phyloP scores from a whole-genome alignment of 768 basidiomycete species.

The Dacryopinax primogenitus region DNA sequence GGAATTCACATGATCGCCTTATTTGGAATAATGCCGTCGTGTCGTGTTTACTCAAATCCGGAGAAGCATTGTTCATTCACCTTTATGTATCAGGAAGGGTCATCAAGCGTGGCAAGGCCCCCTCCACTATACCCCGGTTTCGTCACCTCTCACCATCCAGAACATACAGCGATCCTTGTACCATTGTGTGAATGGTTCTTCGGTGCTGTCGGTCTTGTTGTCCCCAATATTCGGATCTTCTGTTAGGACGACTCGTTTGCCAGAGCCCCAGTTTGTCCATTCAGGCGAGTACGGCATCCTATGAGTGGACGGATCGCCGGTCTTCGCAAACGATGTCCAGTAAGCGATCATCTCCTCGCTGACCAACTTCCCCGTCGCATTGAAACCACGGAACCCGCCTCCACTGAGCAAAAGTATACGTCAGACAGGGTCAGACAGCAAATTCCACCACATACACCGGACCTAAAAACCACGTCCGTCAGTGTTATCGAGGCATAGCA shows the following conservation, averaged over 20 bases:
- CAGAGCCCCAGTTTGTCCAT: slow-evolving; percentile 10
- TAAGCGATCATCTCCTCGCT: slow-evolving; percentile 33
- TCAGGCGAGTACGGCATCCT: slow-evolving; percentile 16
- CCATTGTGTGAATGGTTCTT: neutral
- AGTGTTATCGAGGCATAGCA: too few relatives aligned
- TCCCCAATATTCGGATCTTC: slow-evolving; percentile 4
- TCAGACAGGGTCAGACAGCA: too few relatives aligned
- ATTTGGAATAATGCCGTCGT: too few relatives aligned
- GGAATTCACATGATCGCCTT: too few relatives aligned
- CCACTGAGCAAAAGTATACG: neutral
- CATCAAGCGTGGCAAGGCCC: too few relatives aligned
- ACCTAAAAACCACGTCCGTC: too few relatives aligned
- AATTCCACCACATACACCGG: too few relatives aligned
- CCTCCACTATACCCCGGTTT: neutral
- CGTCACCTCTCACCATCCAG: neutral
- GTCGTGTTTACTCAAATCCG: too few relatives aligned
- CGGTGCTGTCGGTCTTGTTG: neutral
- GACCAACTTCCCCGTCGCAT: slow-evolving; percentile 30
- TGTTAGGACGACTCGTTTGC: slow-evolving; percentile 8
- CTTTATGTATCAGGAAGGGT: too few relatives aligned
- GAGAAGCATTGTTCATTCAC: too few relatives aligned
- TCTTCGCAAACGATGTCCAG: slow-evolving; percentile 34
- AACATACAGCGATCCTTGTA: neutral
- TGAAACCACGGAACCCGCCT: neutral
- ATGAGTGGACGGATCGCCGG: slow-evolving; percentile 17